A percentile compares a stretch with the other conserved stretches of the same genome.
phyloP scores from a whole-genome alignment of 352 stramenopile genomes.

The Globisporangium splendens region DNA sequence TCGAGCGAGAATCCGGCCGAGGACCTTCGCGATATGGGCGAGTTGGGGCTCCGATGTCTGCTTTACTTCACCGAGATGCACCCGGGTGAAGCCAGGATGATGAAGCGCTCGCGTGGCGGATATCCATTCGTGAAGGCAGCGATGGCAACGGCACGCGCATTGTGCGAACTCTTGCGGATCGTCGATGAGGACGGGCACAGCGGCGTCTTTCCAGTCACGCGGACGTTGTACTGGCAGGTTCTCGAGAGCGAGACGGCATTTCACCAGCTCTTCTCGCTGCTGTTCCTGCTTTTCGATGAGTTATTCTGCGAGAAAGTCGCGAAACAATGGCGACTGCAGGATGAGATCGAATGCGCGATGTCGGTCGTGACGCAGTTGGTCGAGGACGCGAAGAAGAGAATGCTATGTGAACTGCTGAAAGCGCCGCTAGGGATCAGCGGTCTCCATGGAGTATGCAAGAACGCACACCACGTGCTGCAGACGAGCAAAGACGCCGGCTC shows the following conservation, averaged over 20 bases:
- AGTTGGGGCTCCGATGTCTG: constrained; percentile 57
- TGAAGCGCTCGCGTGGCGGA: constrained; percentile 47
- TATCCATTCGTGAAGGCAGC: constrained; percentile 66
- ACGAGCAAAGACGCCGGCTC: not conserved
- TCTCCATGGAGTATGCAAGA: constrained; percentile 40
- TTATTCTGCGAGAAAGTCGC: constrained; percentile 58
- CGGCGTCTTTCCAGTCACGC: constrained; percentile 44
- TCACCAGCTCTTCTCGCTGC: constrained; percentile 54
- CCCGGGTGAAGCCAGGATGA: constrained; percentile 54
- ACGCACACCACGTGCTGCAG: constrained; percentile 18
- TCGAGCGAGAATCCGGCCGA: constrained; percentile 43
- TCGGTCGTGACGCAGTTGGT: constrained; percentile 43
- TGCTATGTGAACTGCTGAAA: constrained; percentile 35
- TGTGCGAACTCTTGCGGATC: constrained; percentile 48
- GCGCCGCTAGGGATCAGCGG: constrained; percentile 41
- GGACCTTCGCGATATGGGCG: constrained; percentile 51
- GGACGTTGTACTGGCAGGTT: constrained; percentile 64
- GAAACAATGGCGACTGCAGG: constrained; percentile 26
- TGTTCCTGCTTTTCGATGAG: constrained; percentile 65
- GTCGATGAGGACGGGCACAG: constrained; percentile 34
- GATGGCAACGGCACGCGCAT: constrained; percentile 39
- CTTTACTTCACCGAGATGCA: constrained; percentile 69
- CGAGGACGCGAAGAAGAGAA: constrained; percentile 31
- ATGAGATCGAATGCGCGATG: constrained; percentile 26
- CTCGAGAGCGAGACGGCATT: constrained; percentile 48